Percentiles rank a stretch among this genome's conserved stretches.
Conservation (phyloP, 345 rosid genomes). For the Ricinus communis region DNA sequence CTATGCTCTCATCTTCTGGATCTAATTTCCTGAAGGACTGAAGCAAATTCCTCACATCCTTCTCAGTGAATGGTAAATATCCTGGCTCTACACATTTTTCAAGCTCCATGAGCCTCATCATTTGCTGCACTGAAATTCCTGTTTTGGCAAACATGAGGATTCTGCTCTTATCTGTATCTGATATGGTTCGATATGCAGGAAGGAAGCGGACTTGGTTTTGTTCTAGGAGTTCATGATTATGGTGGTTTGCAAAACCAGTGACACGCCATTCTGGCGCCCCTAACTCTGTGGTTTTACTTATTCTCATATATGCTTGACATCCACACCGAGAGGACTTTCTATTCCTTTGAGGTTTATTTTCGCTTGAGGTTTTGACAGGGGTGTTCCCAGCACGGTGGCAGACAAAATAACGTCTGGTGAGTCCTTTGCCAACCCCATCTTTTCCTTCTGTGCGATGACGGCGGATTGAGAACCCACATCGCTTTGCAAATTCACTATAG, state of each 20-base stretch:
- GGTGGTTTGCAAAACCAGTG: slow-evolving; percentile 86
- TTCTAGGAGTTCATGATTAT: slow-evolving; percentile 85
- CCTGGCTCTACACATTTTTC: slow-evolving; percentile 98
- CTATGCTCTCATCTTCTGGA: slow-evolving; percentile 84
- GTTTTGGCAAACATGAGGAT: slow-evolving; percentile 97
- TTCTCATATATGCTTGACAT: slow-evolving; percentile 87
- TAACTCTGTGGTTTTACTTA: slow-evolving; percentile 69
- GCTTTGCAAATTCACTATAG: slow-evolving; percentile 80
- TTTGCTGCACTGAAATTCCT: slow-evolving; percentile 93
- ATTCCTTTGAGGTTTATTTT: slow-evolving; percentile 83
- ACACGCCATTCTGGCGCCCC: slow-evolving; percentile 91
- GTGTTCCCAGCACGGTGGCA: slow-evolving; percentile 98
- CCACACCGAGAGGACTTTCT: slow-evolving; percentile 91
- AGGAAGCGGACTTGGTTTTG: slow-evolving; percentile 94
- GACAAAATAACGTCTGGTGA: slow-evolving; percentile 90
- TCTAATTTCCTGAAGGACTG: slow-evolving; percentile 84
- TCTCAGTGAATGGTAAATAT: slow-evolving; percentile 87
- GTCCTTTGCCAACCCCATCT: slow-evolving; percentile 95
- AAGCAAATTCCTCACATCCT: slow-evolving; percentile 94
- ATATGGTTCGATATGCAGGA: slow-evolving; percentile 91
- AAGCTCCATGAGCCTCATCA: slow-evolving; percentile 98
- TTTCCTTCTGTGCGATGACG: slow-evolving; percentile 97
- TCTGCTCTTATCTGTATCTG: slow-evolving; percentile 85
- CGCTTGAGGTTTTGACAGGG: slow-evolving; percentile 66
- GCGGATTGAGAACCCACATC: slow-evolving; percentile 89